Evolutionary conservation across 2,329 filamentous ascomycete species (phyloP), one percentile per base, ranked within the genome.

Genomic region (Ophiostoma tasmaniense): DNA sequence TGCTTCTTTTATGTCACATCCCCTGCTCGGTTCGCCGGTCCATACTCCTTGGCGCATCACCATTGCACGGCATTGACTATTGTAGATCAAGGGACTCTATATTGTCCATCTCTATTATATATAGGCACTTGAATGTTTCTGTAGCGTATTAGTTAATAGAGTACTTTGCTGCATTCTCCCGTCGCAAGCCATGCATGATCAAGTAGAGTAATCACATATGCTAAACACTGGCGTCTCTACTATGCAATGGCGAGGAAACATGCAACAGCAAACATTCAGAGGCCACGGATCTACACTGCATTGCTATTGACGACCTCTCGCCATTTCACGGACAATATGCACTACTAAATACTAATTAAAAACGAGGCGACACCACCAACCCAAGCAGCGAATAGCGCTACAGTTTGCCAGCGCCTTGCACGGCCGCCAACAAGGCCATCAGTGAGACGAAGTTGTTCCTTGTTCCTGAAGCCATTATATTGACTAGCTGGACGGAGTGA

Each of bases 31-130:
- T 30, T 33, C 25, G 25, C 55, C 25, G 25, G 55, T 61, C 22
- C 50, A 55, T 55, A 55, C 50, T 17, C 50, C 50, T 55, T 25
- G 50, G 50, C 50, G 50, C 50, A 55, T 55, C 55, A 61, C 55
- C 55, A 30, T 61, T 61, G 55, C 25, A 61, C 55, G 55, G 55
- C 25, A 61, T 61, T 61, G 55, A 28, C 55, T 30, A 11, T 25
- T 55, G 50, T 55, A 25, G 22, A 55, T 55, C 50, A 55, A 55
- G 50, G 45, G 50, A 22, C 50, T 55, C 50, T 25, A 28, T 25
- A 2, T 13, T 13, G 13, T 28, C 8, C 25, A 22, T 55, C 11
- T 25, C 22, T 20, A n/a, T n/a, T 45, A 45, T 45, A 45, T 45
- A 14, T 4, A 33, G 6, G 30, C 6, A 33, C 20, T 45, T 17